phyloP scores from a whole-genome alignment of 257 asterid species.

The Solanum paucissectum region DNA sequence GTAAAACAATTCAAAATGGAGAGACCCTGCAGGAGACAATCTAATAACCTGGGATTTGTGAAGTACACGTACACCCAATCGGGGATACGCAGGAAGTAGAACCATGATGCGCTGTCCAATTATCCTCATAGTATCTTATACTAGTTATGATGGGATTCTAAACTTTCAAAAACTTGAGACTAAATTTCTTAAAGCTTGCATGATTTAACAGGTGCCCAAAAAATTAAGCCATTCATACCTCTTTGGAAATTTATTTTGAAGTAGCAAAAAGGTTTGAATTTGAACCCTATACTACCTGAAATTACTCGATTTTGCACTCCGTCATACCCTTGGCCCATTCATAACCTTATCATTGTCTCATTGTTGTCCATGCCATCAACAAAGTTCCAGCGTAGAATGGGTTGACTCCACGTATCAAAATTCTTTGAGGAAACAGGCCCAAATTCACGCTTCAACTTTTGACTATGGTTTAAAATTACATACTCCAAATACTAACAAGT shows the following conservation, averaged over 20 bases:
- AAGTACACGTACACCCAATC: not conserved
- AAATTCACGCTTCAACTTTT: not conserved
- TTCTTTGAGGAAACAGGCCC: not conserved
- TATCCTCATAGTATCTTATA: not conserved
- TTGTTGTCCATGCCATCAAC: not conserved
- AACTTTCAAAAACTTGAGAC: not conserved
- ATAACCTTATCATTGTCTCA: not conserved
- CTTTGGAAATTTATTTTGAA: not conserved
- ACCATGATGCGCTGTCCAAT: not conserved
- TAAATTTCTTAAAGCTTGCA: not conserved
- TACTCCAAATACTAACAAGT: not conserved
- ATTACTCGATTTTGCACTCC: not conserved
- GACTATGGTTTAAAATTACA: not conserved
- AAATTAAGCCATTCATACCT: not conserved
- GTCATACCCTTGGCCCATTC: not conserved
- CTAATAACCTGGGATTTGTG: not conserved
- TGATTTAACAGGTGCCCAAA: not conserved
- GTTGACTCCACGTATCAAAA: not conserved
- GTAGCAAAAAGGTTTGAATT: not conserved
- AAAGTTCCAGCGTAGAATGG: not conserved
- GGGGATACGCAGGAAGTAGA: not conserved
- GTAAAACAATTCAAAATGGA: not conserved
- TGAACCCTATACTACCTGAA: not conserved
- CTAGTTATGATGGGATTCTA: not conserved
- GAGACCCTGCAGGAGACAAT: not conserved